Base-by-base conservation (phyloP, 306 rosid species). In the Fragaria vesca region DNA sequence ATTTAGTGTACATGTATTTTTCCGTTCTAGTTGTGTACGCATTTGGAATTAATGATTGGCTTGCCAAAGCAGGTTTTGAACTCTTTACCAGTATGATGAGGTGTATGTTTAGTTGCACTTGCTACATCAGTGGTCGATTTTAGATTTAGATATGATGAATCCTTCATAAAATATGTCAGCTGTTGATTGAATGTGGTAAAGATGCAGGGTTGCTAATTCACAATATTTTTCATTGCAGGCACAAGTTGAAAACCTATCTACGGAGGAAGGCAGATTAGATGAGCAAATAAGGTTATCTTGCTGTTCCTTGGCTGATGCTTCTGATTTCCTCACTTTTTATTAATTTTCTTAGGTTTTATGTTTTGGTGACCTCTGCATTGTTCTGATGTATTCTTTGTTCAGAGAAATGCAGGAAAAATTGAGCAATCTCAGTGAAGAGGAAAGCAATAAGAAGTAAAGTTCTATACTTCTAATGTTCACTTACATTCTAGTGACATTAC, bases 331-430 rank as follows among this genome's bases (percentile, higher is more conserved):
- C 10, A 2, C 2, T 43, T 8, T 43, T 40, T 80, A 30, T 40
- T 78, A 26, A 40, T 58, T 78, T 78, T 66, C 42, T 73, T 32
- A 71, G 68, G 11, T 12, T 45, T 12, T 24, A 58, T 60, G 52
- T 20, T 54, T 34, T 55, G 76, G n/a, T n/a, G 10, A 55, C 36
- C 17, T 73, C 24, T 81, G 36, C 26, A 40, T 78, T 66, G 51
- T 66, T 70, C 87, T 76, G 74, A 75, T 72, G 76, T 76, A 16
- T 84, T 55, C 28, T 63, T 65, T 87, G 55, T 88, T 79, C 90
- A 95, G 98, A 85, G 92, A 92, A 85, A 95, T 95, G 98, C 91
- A 92, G 82, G 98, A 95, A 84, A 87, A 82, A 83, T 86, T 95
- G 74, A 81, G 96, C 68, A 86, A 82, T 70, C 93, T 95, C 76